Evolutionary conservation across 768 basidiomycete genomes (phyloP).

Genomic region (Cystofilobasidium bisporidii): DNA sequence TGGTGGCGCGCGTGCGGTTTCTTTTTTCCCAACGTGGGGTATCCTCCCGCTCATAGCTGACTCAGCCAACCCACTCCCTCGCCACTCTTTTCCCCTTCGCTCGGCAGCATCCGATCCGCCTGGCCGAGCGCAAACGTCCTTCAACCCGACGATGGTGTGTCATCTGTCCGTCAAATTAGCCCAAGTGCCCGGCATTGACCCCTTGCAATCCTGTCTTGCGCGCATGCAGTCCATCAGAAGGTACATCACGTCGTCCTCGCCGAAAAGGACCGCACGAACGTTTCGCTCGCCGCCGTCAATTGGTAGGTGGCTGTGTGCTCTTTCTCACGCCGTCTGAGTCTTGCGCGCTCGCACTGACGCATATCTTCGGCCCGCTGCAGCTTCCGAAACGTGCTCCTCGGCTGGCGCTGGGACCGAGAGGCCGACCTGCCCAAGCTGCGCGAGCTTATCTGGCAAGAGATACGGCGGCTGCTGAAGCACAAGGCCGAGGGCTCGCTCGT

Average conservation of each 20-base stretch:
- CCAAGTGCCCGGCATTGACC: too few species aligned
- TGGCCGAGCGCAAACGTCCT: conserved; percentile 38
- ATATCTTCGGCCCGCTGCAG: not conserved
- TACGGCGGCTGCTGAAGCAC: conserved; percentile 25
- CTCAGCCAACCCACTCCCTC: too few species aligned
- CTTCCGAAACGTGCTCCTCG: conserved; percentile 26
- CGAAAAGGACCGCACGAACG: conserved; percentile 32
- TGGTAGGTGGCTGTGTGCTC: not conserved
- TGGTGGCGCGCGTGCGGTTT: conserved; percentile 37
- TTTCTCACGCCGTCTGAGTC: not conserved
- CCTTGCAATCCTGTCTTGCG: not conserved
- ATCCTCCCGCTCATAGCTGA: not conserved
- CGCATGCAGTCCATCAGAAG: conserved; percentile 30
- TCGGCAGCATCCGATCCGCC: conserved; percentile 32
- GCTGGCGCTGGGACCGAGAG: conserved; percentile 36
- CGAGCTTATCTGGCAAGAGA: conserved; percentile 40
- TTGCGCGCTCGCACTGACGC: not conserved
- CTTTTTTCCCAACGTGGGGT: not conserved
- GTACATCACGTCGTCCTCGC: conserved; percentile 31
- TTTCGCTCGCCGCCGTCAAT: conserved; percentile 38
- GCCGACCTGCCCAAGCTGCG: conserved; percentile 36
- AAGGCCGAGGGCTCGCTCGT: conserved; percentile 7
- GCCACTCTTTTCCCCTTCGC: not conserved
- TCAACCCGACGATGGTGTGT: conserved; percentile 30
- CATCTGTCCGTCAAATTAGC: too few species aligned